Percentiles rank a stretch among this genome's conserved stretches.
Evolutionary conservation across 352 stramenopile genomes (phyloP).

Genomic region (Pythium monospermum): DNA sequence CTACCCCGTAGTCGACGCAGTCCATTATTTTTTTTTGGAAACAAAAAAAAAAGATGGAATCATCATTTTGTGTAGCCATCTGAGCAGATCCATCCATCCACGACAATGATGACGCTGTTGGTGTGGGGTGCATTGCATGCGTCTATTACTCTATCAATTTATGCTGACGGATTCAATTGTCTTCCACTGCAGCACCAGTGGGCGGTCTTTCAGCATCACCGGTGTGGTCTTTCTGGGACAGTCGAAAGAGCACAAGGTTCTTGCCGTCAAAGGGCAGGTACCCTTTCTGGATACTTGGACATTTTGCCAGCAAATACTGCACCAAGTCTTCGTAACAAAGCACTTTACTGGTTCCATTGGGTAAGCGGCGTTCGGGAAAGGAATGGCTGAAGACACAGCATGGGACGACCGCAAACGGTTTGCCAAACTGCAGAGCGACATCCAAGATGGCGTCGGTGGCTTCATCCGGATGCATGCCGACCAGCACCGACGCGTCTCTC

Average conservation of each 20-base stretch:
- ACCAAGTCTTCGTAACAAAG: conserved; percentile 76
- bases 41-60: too few species aligned
- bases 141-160: too few species aligned
- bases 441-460: conserved; percentile 95
- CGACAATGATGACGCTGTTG: too few species aligned
- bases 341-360: conserved; percentile 42
- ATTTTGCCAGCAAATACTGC: conserved; percentile 72
- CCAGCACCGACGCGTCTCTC: conserved; percentile 67
- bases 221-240: conserved; percentile 3
- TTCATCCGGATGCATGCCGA: conserved; percentile 94
- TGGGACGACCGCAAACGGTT: conserved; percentile 95
- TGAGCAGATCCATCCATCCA: too few species aligned
- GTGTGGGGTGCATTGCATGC: too few species aligned
- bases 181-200: too few species aligned
- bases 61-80: too few species aligned
- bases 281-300: conserved; percentile 45
- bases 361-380: conserved; percentile 71
- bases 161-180: too few species aligned
- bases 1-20: conserved; percentile 11
- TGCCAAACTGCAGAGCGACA: conserved; percentile 81
- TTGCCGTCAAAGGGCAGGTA: conserved; percentile 81
- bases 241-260: conserved; percentile 75
- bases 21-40: too few species aligned
- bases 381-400: conserved; percentile 94
- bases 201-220: too few species aligned